These are phyloP conservation scores for Dipodascus geniculatus DNA, from an alignment of 805 yeast species.

Conservation along the genomic window DNA sequence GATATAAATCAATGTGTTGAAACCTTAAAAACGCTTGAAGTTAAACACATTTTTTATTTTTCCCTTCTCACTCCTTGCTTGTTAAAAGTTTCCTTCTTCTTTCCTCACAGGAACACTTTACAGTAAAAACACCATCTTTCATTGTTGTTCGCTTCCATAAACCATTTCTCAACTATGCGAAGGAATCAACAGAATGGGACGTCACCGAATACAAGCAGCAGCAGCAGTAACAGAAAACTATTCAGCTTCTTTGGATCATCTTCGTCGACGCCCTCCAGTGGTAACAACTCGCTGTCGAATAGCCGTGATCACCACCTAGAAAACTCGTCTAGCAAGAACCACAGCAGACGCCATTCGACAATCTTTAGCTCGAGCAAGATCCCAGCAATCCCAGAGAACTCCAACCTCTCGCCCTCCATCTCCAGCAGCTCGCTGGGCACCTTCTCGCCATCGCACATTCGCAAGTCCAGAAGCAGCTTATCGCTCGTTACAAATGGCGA, in stretches of 20 bases:
- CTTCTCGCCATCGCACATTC: neutral
- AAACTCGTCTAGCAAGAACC: neutral
- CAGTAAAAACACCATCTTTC: neutral
- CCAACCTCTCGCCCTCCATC: neutral
- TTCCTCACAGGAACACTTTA: neutral
- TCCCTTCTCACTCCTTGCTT: neutral
- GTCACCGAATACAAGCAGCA: neutral
- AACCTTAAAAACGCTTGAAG: neutral
- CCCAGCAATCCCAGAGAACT: neutral
- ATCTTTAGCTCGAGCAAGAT: neutral
- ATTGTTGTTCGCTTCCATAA: neutral
- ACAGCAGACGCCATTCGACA: neutral
- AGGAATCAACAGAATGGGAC: neutral
- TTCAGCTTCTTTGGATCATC: constrained; percentile 1
- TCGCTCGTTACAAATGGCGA: neutral
- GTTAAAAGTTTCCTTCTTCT: neutral
- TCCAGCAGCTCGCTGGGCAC: neutral
- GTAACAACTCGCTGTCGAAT: neutral
- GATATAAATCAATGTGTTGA: neutral
- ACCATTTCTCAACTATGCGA: neutral
- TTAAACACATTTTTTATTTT: neutral
- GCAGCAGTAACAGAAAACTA: neutral
- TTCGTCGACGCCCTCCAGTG: neutral
- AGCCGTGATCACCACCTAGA: neutral
- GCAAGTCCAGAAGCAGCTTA: neutral